Conservation (phyloP, 352 stramenopile genomes). For the Phytophthora palmivora region DNA sequence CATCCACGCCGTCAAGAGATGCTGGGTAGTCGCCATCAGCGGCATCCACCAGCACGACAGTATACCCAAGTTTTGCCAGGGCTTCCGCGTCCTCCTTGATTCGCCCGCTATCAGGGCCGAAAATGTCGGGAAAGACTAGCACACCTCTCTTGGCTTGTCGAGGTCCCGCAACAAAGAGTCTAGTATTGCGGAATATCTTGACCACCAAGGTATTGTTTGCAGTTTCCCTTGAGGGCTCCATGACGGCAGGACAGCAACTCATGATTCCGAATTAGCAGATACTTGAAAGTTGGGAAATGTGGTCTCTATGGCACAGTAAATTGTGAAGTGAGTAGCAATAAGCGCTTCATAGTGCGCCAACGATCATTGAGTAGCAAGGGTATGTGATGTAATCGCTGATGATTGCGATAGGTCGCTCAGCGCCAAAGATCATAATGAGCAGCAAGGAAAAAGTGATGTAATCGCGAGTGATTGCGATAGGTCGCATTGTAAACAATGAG, state of each 20-base stretch:
- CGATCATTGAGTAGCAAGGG: no score
- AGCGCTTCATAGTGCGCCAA: no score
- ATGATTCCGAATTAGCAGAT: no score
- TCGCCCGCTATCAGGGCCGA: conserved; percentile 55
- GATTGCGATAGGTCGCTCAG: no score
- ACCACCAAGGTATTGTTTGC: conserved; percentile 18
- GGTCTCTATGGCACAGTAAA: no score
- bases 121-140: conserved; percentile 57
- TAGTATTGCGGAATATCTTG: conserved; percentile 43
- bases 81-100: conserved; percentile 57
- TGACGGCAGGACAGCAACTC: conserved; percentile 53
- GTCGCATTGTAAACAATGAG: no score
- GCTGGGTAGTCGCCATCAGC: conserved; percentile 42
- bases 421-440: no score
- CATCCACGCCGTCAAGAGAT: conserved; percentile 1
- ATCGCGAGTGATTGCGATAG: no score
- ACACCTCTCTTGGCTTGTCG: conserved; percentile 38
- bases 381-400: no score
- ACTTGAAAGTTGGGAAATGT: background rate
- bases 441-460: no score
- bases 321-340: no score
- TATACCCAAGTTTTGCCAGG: conserved; percentile 56
- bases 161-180: conserved; percentile 46
- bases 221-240: conserved; percentile 26
- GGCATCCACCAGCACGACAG: conserved; percentile 54